Conservation (phyloP, 306 rosid species). For the Lathyrus tuberosus region DNA sequence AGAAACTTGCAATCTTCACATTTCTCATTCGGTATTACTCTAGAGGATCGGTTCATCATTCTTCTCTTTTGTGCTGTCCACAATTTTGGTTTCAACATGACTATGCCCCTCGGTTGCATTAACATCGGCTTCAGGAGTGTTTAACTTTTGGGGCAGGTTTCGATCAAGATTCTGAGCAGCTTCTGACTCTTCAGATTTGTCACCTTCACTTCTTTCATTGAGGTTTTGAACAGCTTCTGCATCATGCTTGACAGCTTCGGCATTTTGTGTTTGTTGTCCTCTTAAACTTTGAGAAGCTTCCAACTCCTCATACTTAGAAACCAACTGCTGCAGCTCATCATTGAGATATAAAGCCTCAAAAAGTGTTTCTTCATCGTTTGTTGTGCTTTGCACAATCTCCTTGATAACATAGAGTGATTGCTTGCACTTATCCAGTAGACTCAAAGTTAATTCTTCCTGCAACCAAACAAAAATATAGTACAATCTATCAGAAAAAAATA, state of each 20-base stretch:
- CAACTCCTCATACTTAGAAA: conserved; percentile 68
- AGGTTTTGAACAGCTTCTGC: conserved; percentile 45
- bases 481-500: conserved; percentile 34
- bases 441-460: conserved; percentile 75
- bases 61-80: conserved; percentile 37
- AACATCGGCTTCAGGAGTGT: conserved; percentile 39
- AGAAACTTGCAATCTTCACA: conserved; percentile 22
- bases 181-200: conserved; percentile 39
- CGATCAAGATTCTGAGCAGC: conserved; percentile 39
- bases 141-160: conserved; percentile 36
- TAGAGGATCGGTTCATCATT: conserved; percentile 36
- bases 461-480: conserved; percentile 33
- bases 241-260: conserved; percentile 42
- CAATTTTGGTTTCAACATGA: conserved; percentile 44
- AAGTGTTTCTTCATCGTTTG: conserved; percentile 71
- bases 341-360: conserved; percentile 80
- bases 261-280: conserved; percentile 42
- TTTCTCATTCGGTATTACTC: conserved; percentile 45
- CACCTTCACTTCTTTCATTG: conserved; percentile 14
- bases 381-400: conserved; percentile 71
- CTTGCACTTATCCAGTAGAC: conserved; percentile 76
- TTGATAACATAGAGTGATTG: conserved; percentile 63
- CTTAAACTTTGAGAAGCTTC: conserved; percentile 53
- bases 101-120: conserved; percentile 37
- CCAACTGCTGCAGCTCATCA: conserved; percentile 73